Evolutionary conservation across 345 rosid genomes (phyloP).

Genomic region (Camelina laxa): DNA sequence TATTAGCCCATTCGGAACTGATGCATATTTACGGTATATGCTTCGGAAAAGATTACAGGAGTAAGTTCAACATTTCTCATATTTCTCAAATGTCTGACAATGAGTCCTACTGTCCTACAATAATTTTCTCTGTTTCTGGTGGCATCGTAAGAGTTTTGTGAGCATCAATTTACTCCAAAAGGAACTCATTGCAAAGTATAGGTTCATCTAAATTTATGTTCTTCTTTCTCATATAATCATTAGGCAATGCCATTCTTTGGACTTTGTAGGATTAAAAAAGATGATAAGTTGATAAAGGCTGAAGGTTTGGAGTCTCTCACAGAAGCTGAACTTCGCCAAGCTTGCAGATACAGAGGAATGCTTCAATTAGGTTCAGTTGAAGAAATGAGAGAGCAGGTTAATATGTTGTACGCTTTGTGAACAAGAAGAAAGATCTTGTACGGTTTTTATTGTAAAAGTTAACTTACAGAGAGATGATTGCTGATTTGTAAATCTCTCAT

Average conservation of each 20-base stretch:
- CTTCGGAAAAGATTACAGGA: constrained; percentile 86
- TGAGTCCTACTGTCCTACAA: background rate
- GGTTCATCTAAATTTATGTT: background rate
- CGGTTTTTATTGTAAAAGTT: background rate
- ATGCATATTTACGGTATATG: constrained; percentile 92
- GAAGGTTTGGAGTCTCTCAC: constrained; percentile 95
- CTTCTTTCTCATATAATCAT: background rate
- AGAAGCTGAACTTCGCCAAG: constrained; percentile 92
- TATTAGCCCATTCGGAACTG: constrained; percentile 91
- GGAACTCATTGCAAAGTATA: background rate
- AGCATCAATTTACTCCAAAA: background rate
- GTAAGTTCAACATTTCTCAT: constrained; percentile 52
- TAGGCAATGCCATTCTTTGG: constrained; percentile 14
- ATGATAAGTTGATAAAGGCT: constrained; percentile 90
- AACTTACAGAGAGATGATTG: background rate
- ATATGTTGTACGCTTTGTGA: background rate
- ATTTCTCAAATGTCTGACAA: constrained; percentile 10
- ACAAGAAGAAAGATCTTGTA: background rate
- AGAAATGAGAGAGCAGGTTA: constrained; percentile 94
- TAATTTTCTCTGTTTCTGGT: constrained; percentile 2
- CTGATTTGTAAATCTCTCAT: constrained; percentile 34
- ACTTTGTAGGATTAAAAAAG: constrained; percentile 78
- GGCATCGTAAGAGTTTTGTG: background rate
- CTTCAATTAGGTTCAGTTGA: constrained; percentile 90
- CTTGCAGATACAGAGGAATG: constrained; percentile 92